Evolutionary conservation across 768 basidiomycete genomes (phyloP).

Genomic region (Tephrocybe sp.): DNA sequence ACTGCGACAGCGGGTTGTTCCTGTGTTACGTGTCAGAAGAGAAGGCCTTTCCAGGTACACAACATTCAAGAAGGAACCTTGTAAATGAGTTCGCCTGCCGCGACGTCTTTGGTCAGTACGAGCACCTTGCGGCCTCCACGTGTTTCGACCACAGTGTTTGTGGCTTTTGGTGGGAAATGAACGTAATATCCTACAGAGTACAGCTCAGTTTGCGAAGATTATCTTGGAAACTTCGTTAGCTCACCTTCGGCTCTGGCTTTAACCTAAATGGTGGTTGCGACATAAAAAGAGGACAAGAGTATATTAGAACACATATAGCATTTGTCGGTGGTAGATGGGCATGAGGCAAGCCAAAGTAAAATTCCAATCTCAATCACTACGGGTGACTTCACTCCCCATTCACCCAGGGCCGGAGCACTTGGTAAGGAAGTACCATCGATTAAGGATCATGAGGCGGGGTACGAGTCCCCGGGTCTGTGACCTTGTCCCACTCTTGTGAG

Average conservation of each 20-base stretch:
- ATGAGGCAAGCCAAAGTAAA: conserved; percentile 11
- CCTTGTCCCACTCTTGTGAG: conserved; percentile 88
- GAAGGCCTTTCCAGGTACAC: neutral
- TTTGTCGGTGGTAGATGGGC: conserved; percentile 11
- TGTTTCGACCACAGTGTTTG: conserved; percentile 63
- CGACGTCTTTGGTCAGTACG: conserved; percentile 65
- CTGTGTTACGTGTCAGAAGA: conserved; percentile 35
- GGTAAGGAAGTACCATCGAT: conserved; percentile 12
- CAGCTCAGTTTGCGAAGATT: conserved; percentile 10
- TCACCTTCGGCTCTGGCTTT: conserved; percentile 75
- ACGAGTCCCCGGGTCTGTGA: conserved; percentile 73
- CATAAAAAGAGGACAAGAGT: conserved; percentile 39
- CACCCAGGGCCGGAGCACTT: conserved; percentile 16
- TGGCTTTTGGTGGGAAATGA: conserved; percentile 70
- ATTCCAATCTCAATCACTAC: conserved; percentile 16
- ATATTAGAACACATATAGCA: conserved; percentile 59
- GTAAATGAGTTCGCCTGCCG: conserved; percentile 75
- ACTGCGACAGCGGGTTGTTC: conserved; percentile 72
- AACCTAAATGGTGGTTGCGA: conserved; percentile 44
- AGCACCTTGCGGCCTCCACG: conserved; percentile 51
- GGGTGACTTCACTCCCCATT: conserved; percentile 10
- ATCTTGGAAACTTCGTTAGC: conserved; percentile 27
- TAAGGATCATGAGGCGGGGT: conserved; percentile 43
- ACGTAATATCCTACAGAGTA: conserved; percentile 68
- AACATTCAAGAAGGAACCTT: conserved; percentile 42